Conservation (phyloP, 1,284 basidiomycete species). For the Psilocybe mexicana region DNA sequence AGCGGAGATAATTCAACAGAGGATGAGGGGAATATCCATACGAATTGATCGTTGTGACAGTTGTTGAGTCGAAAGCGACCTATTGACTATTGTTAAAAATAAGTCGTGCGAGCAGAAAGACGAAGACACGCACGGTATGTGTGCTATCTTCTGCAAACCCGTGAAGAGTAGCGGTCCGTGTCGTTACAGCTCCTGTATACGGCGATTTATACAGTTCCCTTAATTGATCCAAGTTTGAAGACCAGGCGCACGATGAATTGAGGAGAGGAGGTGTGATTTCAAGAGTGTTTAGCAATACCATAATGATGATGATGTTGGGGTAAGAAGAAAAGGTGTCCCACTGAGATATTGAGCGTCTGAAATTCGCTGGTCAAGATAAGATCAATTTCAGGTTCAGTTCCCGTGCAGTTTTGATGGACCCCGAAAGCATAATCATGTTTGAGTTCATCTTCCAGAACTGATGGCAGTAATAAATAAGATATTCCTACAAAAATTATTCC, state of each 20-base stretch:
- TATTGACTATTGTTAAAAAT: constrained; percentile 27
- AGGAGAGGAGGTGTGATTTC: constrained; percentile 58
- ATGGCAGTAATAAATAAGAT: not conserved
- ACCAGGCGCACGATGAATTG: constrained; percentile 80
- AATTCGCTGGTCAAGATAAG: not conserved
- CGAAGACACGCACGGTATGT: constrained; percentile 48
- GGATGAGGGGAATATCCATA: constrained; percentile 82
- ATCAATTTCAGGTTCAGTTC: not conserved
- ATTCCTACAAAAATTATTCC: not conserved
- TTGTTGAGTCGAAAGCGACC: constrained; percentile 57
- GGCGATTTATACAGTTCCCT: constrained; percentile 61
- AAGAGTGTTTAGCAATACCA: constrained; percentile 54
- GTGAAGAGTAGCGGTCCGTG: constrained; percentile 66
- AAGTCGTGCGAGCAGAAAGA: not conserved
- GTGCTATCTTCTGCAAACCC: constrained; percentile 65
- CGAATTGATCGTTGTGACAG: constrained; percentile 66
- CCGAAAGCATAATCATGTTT: constrained; percentile 7
- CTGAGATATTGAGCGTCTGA: not conserved
- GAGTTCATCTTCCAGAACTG: not conserved
- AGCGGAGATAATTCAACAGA: constrained; percentile 59
- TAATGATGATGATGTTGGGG: constrained; percentile 26
- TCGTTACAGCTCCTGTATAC: constrained; percentile 75
- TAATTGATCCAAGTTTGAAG: constrained; percentile 64
- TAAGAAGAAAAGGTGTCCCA: not conserved
- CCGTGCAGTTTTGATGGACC: constrained; percentile 8